Conservation (phyloP, 495 filamentous ascomycete genomes). For the Hypoxylon cercidicola region DNA sequence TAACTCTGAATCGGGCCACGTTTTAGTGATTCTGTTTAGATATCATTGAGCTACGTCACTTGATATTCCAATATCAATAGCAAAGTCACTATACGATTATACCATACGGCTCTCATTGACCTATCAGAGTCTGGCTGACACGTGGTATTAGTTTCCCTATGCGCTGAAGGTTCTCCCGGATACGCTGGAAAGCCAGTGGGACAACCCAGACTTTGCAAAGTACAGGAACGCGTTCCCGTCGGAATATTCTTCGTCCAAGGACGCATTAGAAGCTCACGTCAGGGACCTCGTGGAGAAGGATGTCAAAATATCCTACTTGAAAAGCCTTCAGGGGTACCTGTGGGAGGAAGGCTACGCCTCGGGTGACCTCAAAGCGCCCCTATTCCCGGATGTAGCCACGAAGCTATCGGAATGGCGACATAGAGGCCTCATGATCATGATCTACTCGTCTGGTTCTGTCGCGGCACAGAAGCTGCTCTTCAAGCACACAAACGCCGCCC, state of each 20-base stretch:
- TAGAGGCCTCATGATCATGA: slow-evolving; percentile 62
- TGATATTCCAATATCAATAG: slow-evolving; percentile 13
- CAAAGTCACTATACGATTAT: slow-evolving; percentile 15
- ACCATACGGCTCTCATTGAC: slow-evolving; percentile 10
- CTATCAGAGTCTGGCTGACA: slow-evolving; percentile 32
- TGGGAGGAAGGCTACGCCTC: slow-evolving; percentile 72
- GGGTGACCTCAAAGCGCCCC: slow-evolving; percentile 69
- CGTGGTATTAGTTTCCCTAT: slow-evolving; percentile 70
- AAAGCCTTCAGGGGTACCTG: slow-evolving; percentile 77
- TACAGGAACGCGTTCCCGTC: slow-evolving; percentile 72
- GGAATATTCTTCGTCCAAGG: slow-evolving; percentile 60
- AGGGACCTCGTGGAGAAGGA: slow-evolving; percentile 71
- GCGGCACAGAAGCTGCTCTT: slow-evolving; percentile 78
- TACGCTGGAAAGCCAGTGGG: slow-evolving; percentile 69
- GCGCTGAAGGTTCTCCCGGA: slow-evolving; percentile 68
- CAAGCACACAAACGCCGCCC: slow-evolving; percentile 65
- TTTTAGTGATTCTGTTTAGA: slow-evolving; percentile 15
- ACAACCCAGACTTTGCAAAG: slow-evolving; percentile 62
- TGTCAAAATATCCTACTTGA: slow-evolving; percentile 74
- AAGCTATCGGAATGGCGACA: slow-evolving; percentile 63
- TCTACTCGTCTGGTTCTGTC: slow-evolving; percentile 78
- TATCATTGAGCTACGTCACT: slow-evolving; percentile 17
- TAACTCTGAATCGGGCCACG: slow-evolving; percentile 19
- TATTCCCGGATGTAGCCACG: slow-evolving; percentile 73
- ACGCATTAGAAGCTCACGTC: slow-evolving; percentile 66